A percentile compares a stretch with the other conserved stretches of the same genome.
Conservation (phyloP, 2,329 filamentous ascomycete genomes). For the Hawksworthiomyces lignivorus region DNA sequence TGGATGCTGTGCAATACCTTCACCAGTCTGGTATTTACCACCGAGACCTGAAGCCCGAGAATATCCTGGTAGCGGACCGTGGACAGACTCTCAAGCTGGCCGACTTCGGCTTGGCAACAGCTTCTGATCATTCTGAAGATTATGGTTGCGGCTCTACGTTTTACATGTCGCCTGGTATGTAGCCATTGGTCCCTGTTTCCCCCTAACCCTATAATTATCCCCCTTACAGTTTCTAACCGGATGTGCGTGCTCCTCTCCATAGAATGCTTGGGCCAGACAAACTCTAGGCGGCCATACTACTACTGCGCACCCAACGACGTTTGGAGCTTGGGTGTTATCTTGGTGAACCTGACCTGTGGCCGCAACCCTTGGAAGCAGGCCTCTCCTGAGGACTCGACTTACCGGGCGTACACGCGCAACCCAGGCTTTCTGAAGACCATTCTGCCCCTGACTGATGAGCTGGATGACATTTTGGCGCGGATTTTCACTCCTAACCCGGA, state of each 20-base stretch:
- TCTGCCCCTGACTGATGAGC: constrained; percentile 78
- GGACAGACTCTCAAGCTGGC: constrained; percentile 90
- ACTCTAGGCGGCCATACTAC: constrained; percentile 66
- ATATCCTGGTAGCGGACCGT: constrained; percentile 84
- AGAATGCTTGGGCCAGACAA: constrained; percentile 83
- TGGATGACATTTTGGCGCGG: constrained; percentile 78
- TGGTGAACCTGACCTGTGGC: constrained; percentile 95
- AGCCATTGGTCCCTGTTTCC: too few species aligned
- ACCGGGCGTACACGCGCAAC: constrained; percentile 81
- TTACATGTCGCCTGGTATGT: constrained; percentile 95
- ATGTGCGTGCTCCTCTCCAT: too few species aligned
- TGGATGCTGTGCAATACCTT: constrained; percentile 95
- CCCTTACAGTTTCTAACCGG: constrained; percentile 7
- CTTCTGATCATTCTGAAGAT: constrained; percentile 75
- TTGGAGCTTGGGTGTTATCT: constrained; percentile 95
- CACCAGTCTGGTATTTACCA: constrained; percentile 93
- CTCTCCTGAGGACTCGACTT: constrained; percentile 87
- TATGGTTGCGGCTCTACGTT: constrained; percentile 98
- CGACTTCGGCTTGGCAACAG: constrained; percentile 92
- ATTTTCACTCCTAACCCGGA: constrained; percentile 84
- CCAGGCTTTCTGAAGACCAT: constrained; percentile 87
- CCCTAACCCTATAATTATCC: constrained; percentile 1
- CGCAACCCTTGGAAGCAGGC: constrained; percentile 99
- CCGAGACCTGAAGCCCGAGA: constrained; percentile 95
- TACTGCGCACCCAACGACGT: constrained; percentile 91